Base-by-base conservation (phyloP, 495 filamentous ascomycete genomes). In the Aspergillus biplanus region DNA sequence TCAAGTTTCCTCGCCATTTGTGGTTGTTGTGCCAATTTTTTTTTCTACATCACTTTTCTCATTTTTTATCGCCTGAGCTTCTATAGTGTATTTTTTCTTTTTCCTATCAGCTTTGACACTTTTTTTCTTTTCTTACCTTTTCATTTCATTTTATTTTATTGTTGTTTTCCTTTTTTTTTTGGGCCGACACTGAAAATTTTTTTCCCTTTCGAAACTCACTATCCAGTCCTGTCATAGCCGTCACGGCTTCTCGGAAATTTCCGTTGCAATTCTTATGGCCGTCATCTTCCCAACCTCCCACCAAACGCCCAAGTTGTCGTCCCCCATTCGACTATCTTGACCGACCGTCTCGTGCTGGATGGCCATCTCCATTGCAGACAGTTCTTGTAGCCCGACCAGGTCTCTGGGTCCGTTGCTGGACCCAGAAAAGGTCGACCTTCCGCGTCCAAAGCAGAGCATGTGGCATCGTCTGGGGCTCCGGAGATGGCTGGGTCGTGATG, bases 401-500 rank as follows among this genome's bases (percentile, higher is more conserved):
- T 65, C 65, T 47, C 63, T 78, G 70, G 75, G 71, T 66, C 63
- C 77, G 33, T 69, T 72, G 50, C 65, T 72, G 58, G 68, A 73
- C 49, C 72, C 77, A 52, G 72, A 79, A 64, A 75, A 75, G 67
- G 61, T 53, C 55, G 63, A 70, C 42, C 59, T 56, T 47, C 68
- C 67, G 52, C 71, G 67, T 57, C 76, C 78, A 52, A 84, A 82
- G 63, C 74, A 76, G 71, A 81, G 80, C 64, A 81, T 83, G 75
- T 84, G 80, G 80, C 81, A 81, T 64, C 73, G 77, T 50, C 67
- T 82, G 53, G 78, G 75, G 33, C 69, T 81, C 37, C 73, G 75
- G 61, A 67, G 75, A 76, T 83, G 74, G 78, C 74, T 82, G 69
- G 78, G 78, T 64, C 78, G 79, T 35, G 82, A 83, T 54, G 78